Evolutionary conservation across 306 rosid species (phyloP), one percentile per base, ranked within the genome.

Genomic region (Ziziphus jujuba): DNA sequence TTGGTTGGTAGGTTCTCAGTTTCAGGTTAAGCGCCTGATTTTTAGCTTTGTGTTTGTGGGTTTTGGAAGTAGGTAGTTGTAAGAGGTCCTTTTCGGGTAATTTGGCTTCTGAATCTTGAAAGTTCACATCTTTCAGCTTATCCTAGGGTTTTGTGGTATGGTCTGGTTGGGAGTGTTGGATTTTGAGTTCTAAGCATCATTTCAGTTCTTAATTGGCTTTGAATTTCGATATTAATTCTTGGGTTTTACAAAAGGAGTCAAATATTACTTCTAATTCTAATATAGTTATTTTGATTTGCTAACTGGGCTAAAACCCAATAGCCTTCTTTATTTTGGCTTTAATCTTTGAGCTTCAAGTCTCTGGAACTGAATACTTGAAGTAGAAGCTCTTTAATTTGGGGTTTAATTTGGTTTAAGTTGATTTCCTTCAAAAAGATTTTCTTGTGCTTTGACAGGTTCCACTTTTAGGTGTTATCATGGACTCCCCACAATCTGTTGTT

Each of bases 401-500:
- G 28, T 35, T 21, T 66, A 20, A 68, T 61, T 62, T 66, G 47
- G 67, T 4, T 58, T 74, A 62, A 35, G 50, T 77, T 60, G 36
- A 55, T 61, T 65, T 73, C 62, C 56, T 15, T 60, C 17, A 58
- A 54, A 34, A 72, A 61, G 56, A 31, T 43, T 76, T 64, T 63
- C 15, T 56, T 66, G 64, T 77, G 65, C 43, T 77, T 67, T 73
- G 49, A 6, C 77, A 80, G 91, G 81, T 83, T 74, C 38, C 25
- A 35, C 25, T 50, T 55, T 20, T 22, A 38, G 76, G 61, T 66
- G 47, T 44, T 72, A 55, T 59, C 84, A 89, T 93, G 99, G 96
- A 90, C n/a, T 90, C 97, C 35, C 99, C 99, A 35, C 95, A 87
- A 75, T 90, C 97, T 56, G 87, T 87, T 52, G 91, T 87, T 59